phyloP scores from a whole-genome alignment of 306 rosid species.

The Fagus sylvatica region DNA sequence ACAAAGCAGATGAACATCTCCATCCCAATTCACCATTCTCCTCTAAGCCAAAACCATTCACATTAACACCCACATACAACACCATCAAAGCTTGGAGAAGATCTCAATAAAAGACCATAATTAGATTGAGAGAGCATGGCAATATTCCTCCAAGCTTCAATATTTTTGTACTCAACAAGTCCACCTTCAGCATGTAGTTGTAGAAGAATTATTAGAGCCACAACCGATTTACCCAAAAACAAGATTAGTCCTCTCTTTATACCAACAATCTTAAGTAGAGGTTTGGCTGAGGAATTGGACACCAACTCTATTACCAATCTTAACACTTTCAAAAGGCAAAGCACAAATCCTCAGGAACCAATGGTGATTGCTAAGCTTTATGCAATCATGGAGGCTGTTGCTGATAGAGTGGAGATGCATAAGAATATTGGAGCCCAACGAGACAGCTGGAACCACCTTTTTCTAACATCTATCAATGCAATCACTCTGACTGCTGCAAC shows the following conservation, averaged over 20 bases:
- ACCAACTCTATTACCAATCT: conserved; percentile 1
- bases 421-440: conserved; percentile 68
- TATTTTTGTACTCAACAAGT: conserved; percentile 6
- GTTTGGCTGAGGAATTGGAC: conserved; percentile 33
- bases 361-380: conserved; percentile 46
- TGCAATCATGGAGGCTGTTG: conserved; percentile 53
- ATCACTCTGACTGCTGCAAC: conserved; percentile 74
- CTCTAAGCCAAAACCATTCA: background rate
- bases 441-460: conserved; percentile 76
- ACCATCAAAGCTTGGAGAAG: background rate
- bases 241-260: conserved; percentile 23
- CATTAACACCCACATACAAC: background rate
- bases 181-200: conserved; percentile 20
- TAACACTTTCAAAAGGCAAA: background rate
- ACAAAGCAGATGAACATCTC: background rate
- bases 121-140: conserved; percentile 37
- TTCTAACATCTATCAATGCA: conserved; percentile 52
- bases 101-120: background rate
- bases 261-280: conserved; percentile 33
- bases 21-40: conserved; percentile 7
- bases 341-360: background rate
- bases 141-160: conserved; percentile 25
- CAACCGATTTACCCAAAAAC: conserved; percentile 31
- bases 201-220: conserved; percentile 27
- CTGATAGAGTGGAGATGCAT: conserved; percentile 83